Evolutionary conservation across 1,139 yeast genomes (phyloP).

Genomic region (Spathaspora sp.): DNA sequence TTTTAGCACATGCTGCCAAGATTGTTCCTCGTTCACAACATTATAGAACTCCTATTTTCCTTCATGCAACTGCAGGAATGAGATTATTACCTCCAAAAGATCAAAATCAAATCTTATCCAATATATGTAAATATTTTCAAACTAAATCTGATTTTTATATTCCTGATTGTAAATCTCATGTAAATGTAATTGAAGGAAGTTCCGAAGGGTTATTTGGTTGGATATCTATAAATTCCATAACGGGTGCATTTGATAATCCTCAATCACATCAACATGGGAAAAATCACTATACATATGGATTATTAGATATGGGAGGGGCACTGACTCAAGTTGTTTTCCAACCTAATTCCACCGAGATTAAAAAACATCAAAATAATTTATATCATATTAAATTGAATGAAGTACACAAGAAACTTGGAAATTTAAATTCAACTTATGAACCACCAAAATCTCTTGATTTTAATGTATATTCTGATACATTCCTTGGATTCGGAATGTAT

Average conservation of each 20-base stretch:
- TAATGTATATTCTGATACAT: constrained; percentile 67
- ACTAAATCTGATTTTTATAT: constrained; percentile 56
- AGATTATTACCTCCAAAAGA: constrained; percentile 58
- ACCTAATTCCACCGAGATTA: constrained; percentile 58
- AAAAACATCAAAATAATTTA: constrained; percentile 55
- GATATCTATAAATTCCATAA: constrained; percentile 71
- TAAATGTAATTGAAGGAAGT: constrained; percentile 73
- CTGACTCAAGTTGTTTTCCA: constrained; percentile 82
- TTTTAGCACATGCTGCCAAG: constrained; percentile 54
- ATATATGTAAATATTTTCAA: constrained; percentile 56
- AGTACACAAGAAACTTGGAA: constrained; percentile 21
- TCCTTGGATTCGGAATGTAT: constrained; percentile 74
- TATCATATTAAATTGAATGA: constrained; percentile 50
- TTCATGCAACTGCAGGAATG: constrained; percentile 84
- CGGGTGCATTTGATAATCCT: constrained; percentile 57
- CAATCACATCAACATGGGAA: constrained; percentile 49
- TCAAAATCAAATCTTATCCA: constrained; percentile 50
- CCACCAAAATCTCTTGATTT: constrained; percentile 32
- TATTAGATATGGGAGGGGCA: constrained; percentile 87
- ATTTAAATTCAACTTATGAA: constrained; percentile 11
- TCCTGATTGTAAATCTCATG: constrained; percentile 57
- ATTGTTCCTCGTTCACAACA: constrained; percentile 70
- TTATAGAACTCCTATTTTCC: constrained; percentile 69
- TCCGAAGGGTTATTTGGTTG: constrained; percentile 82
- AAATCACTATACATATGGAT: constrained; percentile 64